Base-by-base conservation (phyloP, 192 early-diverging fungal species). In the Coemansia interrupta region DNA sequence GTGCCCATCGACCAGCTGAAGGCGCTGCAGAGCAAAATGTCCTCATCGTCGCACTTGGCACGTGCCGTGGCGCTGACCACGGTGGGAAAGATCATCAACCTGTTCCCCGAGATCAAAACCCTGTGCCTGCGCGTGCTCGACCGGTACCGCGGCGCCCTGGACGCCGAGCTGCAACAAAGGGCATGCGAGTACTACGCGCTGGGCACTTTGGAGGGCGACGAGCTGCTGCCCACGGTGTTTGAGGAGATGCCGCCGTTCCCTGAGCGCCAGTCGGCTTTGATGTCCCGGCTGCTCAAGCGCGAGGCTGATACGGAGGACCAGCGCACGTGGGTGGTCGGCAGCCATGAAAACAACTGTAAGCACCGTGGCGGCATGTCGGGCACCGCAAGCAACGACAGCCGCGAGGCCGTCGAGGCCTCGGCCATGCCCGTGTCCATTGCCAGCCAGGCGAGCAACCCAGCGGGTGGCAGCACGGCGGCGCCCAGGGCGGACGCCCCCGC, bases 161-260 rank as follows among this genome's bases (percentile, higher is more conserved):
- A 99, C 71, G 87, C 90, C 4, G 97, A 99, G 81, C 70, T 99
- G 44, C 96, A 98, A 76, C 96, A 99, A 64, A 84, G 97, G 29
- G 96, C 97, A 0, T 92, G 88, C 60, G 97, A 99, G 78, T 99
- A 98, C 76, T 84, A 96, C 43, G 83, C 91, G 8, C 84, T 98
- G 58, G 84, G 85, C 9, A 90, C 85, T 1, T 78, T 90, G 69
- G 84, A 88, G n/a, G 88, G 84, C 20, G 93, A 95, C 20, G 90
- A 92, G 19, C 78, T 98, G 26, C 65, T 99, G 22, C 92, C 94
- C 38, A 89, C 88, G 0, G 89, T 95, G 22, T 96, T 94, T 64
- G 97, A 97, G 60, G 96, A 98, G 70, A 99, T 99, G 93, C 97
- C 97, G 46, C 92, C 91, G 36, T 99, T 93, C 79, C 91, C 93